Base-by-base conservation (phyloP, 495 filamentous ascomycete species). In the Umbilicaria muhlenbergii region DNA sequence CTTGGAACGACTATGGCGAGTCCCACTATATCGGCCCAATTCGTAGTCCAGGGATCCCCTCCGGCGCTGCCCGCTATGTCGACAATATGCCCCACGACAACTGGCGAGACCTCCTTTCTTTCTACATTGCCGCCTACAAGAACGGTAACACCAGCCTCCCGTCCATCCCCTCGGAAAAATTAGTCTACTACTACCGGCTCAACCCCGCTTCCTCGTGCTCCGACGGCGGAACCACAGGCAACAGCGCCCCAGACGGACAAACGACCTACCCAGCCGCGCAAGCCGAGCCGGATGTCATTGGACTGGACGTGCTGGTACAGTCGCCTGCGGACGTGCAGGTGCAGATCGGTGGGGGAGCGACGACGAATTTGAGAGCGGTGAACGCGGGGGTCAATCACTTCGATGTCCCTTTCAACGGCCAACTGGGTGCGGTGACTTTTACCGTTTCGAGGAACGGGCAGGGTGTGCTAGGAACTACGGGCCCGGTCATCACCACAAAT, bases 1-100 rank as follows among this genome's bases (percentile, higher is more conserved):
- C 59, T 57, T 84, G 82, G 81, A 86, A 86, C 45, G 81, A 86
- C 56, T 86, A 72, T 44, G 81, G 80, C 36, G 82, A 87, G 57
- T 73, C 75, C 7, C 80, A 81, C 61, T 84, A 87, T 49, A 78
- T 87, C 46, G 77, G 75, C 31, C 73, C 72, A 3, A 64, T 77
- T 32, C 55, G 67, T 31, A 44, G 59, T 0, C 51, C 58, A 5
- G 68, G 73, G 7, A 66, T 77, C 3, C 68, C 75, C 0, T 45
- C 56, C 7, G 73, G 68, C 0, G 69, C 70, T 2, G 58, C 65
- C 7, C 49, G 56, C 10, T 80, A 80, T 40, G 65, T 74, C 36
- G 32, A 54, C 24, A 52, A 58, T 44, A 64, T 64, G 48, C 64
- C 69, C 7, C 76, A 80, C 54, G 67, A 73, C 21, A 65, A 54